Evolutionary conservation across 1,284 basidiomycete species (phyloP).

Genomic region (Cystobasidium pallidum): DNA sequence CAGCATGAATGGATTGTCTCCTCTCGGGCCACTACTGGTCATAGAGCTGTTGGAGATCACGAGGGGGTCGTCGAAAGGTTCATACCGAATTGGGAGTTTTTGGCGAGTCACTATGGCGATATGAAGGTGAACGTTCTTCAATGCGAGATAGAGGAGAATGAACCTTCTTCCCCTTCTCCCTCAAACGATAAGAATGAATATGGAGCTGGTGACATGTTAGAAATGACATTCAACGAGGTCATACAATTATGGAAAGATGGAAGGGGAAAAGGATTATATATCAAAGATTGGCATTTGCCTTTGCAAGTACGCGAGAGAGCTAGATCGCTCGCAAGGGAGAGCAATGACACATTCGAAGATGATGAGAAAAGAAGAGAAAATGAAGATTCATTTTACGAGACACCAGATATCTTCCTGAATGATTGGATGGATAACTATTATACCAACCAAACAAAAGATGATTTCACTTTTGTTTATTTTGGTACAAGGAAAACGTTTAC

Average conservation of each 20-base stretch:
- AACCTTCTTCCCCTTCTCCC: too few species aligned
- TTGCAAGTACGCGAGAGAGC: slow-evolving; percentile 52
- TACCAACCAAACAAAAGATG: slow-evolving; percentile 49
- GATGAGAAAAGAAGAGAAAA: slow-evolving; percentile 3
- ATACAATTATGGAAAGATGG: slow-evolving; percentile 57
- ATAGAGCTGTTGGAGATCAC: not conserved
- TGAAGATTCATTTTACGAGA: slow-evolving; percentile 57
- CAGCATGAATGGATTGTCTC: slow-evolving; percentile 14
- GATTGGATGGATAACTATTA: slow-evolving; percentile 62
- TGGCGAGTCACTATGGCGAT: slow-evolving; percentile 31
- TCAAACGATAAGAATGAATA: too few species aligned
- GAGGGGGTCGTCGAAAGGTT: not conserved
- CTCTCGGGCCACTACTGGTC: not conserved
- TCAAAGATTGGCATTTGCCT: slow-evolving; percentile 65
- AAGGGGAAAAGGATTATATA: slow-evolving; percentile 57
- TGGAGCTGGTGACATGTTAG: slow-evolving; percentile 39
- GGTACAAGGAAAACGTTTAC: slow-evolving; percentile 60
- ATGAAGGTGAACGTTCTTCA: slow-evolving; percentile 28
- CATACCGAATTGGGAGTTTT: slow-evolving; percentile 32
- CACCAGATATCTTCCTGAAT: slow-evolving; percentile 60
- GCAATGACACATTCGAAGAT: not conserved
- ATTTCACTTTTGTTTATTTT: slow-evolving; percentile 58
- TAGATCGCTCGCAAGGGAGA: not conserved
- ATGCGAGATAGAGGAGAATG: slow-evolving; percentile 10
- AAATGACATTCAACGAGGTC: slow-evolving; percentile 57